Evolutionary conservation across 176 grass and related monocot genomes (phyloP), one percentile per base, ranked within the genome.

Genomic region (Phragmites australis): DNA sequence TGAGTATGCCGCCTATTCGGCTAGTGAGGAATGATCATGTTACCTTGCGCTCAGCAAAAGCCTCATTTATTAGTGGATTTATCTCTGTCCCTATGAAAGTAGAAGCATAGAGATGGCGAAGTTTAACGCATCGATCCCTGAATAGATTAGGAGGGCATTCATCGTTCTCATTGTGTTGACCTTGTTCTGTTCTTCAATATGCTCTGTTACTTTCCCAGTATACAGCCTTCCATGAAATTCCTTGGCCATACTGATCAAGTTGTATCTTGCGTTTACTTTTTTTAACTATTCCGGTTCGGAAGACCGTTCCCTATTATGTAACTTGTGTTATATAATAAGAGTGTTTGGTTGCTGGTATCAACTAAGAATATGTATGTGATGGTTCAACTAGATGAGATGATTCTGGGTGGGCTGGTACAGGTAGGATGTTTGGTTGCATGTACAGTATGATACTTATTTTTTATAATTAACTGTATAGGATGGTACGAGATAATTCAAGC

Each of bases 21-120:
- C 50, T 44, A 49, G 80, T 26, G 50, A 68, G 30, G n/a, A 73
- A 72, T 67, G 41, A 83, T 41, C 32, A 59, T 21, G 22, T 32
- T 29, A 23, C 49, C 22, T 72, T 18, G 50, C 48, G 5, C 64
- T 60, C 68, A 62, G 29, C 40, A 68, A 67, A 76, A 27, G n/a
- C 17, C 49, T 62, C 12, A 22, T 55, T 3, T 56, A 32, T 16
- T 81, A 42, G 53, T 63, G 50, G 34, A 65, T 82, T 71, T 18
- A 57, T 64, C 44, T 64, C 42, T 77, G 57, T 88, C 68, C 59
- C 47, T 66, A 18, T 49, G 80, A 49, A 74, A 31, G 70, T 78
- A 64, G 86, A 83, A 40, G 56, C 52, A 26, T 21, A 59, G 40
- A 67, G 23, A 5, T 61, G 54, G 45, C 50, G n/a, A n/a, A n/a